Base-by-base conservation (phyloP, 352 stramenopile genomes). In the Aphanomyces stellatus region DNA sequence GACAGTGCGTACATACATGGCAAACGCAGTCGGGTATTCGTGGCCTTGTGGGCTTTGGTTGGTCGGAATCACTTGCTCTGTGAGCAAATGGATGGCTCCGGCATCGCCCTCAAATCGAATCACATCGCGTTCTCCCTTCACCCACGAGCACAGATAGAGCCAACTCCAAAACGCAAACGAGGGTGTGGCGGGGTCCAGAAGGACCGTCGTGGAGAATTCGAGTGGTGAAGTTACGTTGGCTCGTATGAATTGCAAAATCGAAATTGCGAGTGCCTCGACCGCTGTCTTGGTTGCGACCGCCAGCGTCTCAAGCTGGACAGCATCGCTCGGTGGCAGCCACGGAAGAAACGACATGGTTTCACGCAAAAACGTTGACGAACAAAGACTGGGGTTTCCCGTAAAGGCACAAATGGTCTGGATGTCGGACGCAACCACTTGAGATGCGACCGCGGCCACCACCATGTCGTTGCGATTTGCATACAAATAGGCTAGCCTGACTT, bases 81-180 rank as follows among this genome's bases (percentile, higher is more conserved):
- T 53, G 15, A 65, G 19, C 17, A 65, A 10, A 6, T n/a, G 59
- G 30, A 56, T 28, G 22, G 30, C 13, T 2, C 22, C 59, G 46
- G 17, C 24, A 28, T 65, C 59, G 28, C 59, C 59, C 30, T 65
- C 13, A n/a, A 63, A 49, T 25, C 28, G 24, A 13, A 63, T 25
- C 13, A 63, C 55, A n/a, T 63, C 55, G 17, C 55, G 35, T 11
- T 48, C n/a, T 13, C 55, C 55, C 17, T 4, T 2, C 17, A 48
- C 55, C 55, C 55, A 63, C 41, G 48, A 27, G 55, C 8, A 17
- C 37, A 43, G 8, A 17, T 43, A 43, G 8, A 43, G 37, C 37
- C 37, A 43, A 17, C 37, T 43, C 37, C 37, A 43, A 8, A 43
- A 17, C 8, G 8, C 37, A 43, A 43, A 43, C 37, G 37, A 17